Conservation (phyloP, 441 rosid species). For the Adansonia grandidieri region DNA sequence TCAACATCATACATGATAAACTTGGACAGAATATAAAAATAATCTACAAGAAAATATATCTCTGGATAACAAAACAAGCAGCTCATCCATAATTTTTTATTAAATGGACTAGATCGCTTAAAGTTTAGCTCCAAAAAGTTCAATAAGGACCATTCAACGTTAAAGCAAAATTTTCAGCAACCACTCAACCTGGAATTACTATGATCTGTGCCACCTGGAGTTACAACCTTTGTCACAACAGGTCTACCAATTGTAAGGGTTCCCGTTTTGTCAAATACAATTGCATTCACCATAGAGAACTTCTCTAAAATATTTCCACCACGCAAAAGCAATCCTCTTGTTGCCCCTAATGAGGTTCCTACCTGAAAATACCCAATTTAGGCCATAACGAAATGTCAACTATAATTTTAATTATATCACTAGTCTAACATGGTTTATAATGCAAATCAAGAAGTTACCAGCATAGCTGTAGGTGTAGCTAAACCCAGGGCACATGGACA, state of each 20-base stretch:
- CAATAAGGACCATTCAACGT: slow-evolving; percentile 22
- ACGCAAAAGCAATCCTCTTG: slow-evolving; percentile 89
- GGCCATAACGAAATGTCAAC: not conserved
- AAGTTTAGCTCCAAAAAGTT: not conserved
- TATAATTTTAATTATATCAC: not conserved
- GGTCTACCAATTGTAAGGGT: slow-evolving; percentile 91
- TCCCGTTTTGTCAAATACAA: slow-evolving; percentile 96
- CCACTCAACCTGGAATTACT: slow-evolving; percentile 58
- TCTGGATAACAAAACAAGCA: not conserved
- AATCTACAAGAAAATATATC: not conserved
- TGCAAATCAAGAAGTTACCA: slow-evolving; percentile 50
- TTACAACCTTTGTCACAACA: slow-evolving; percentile 73
- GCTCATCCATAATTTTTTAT: not conserved
- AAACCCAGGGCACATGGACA: slow-evolving; percentile 99
- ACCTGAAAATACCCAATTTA: slow-evolving; percentile 51
- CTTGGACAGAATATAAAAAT: not conserved
- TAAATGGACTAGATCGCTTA: not conserved
- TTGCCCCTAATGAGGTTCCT: slow-evolving; percentile 96
- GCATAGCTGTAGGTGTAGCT: slow-evolving; percentile 98
- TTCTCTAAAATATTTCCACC: slow-evolving; percentile 91
- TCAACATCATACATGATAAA: not conserved
- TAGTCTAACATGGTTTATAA: slow-evolving; percentile 16
- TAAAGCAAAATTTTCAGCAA: slow-evolving; percentile 25
- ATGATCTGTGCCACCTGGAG: slow-evolving; percentile 40
- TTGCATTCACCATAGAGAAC: slow-evolving; percentile 71